Evolutionary conservation across 441 rosid species (phyloP).

Genomic region (Aleurites moluccanus): DNA sequence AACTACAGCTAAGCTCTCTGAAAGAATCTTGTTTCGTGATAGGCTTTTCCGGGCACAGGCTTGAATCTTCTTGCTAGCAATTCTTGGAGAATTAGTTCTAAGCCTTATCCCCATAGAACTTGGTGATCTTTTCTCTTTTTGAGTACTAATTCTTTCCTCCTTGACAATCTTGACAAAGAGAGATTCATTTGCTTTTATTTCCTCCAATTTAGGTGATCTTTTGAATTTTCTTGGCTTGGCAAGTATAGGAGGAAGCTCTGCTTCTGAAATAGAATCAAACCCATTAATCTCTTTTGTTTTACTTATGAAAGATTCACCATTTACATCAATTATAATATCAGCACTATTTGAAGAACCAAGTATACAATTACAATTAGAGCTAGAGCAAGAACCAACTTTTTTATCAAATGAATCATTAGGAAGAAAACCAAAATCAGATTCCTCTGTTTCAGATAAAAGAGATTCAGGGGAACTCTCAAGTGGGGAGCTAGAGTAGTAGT

Average conservation of each 20-base stretch:
- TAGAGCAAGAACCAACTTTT: conserved; percentile 13
- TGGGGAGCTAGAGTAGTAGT: conserved; percentile 27
- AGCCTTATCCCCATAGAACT: conserved; percentile 50
- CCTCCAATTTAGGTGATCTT: conserved; percentile 15
- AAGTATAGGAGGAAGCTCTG: conserved; percentile 32
- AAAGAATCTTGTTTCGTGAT: conserved; percentile 33
- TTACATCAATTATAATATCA: conserved; percentile 46
- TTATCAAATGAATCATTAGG: conserved; percentile 16
- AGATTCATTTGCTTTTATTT: conserved; percentile 16
- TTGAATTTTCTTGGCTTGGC: conserved; percentile 29
- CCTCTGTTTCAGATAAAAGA: conserved; percentile 25
- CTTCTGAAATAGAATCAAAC: conserved; percentile 27
- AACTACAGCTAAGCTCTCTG: conserved; percentile 69
- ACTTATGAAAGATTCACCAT: conserved; percentile 22
- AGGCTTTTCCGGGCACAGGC: conserved; percentile 29
- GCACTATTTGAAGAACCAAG: conserved; percentile 27
- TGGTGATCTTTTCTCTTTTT: conserved; percentile 23
- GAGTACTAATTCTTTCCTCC: conserved; percentile 25
- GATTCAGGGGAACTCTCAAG: conserved; percentile 30
- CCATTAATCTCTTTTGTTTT: conserved; percentile 19
- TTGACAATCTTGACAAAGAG: conserved; percentile 26
- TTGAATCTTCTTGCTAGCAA: conserved; percentile 42
- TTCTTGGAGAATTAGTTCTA: conserved; percentile 57
- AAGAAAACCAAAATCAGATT: conserved; percentile 15
- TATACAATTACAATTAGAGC: conserved; percentile 25